Evolutionary conservation across 768 basidiomycete genomes (phyloP).

Genomic region (Lepiota brunneoincarnata): DNA sequence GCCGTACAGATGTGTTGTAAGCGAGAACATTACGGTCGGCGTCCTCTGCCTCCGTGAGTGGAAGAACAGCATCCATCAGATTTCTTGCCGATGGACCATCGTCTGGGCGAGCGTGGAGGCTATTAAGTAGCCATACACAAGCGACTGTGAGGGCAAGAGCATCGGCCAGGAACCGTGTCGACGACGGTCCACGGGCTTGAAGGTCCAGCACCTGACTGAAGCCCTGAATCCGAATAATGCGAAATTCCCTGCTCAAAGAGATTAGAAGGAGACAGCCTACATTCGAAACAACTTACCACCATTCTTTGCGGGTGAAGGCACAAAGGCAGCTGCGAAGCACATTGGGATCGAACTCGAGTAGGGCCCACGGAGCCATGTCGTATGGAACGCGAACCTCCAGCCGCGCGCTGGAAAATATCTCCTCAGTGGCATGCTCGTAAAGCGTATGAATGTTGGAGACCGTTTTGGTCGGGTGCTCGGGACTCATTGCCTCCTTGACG

Average conservation of each 20-base stretch:
- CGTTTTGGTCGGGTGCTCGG: constrained; percentile 1
- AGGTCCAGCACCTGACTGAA: neutral
- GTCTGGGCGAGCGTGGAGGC: constrained; percentile 17
- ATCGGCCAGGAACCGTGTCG: neutral
- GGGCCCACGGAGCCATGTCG: neutral
- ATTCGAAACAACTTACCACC: constrained; percentile 16
- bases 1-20: neutral
- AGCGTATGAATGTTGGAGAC: constrained; percentile 16
- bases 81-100: constrained; percentile 11
- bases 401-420: constrained; percentile 21
- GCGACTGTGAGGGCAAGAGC: constrained; percentile 14
- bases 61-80: constrained; percentile 15
- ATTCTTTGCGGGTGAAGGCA: constrained; percentile 7
- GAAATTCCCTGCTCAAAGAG: neutral
- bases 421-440: constrained; percentile 17
- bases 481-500: constrained; percentile 16
- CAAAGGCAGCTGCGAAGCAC: constrained; percentile 10
- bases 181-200: constrained; percentile 6
- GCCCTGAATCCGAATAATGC: neutral
- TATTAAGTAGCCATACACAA: constrained; percentile 15
- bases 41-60: constrained; percentile 2
- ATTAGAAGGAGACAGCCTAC: neutral
- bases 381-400: constrained; percentile 25
- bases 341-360: neutral
- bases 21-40: neutral